Evolutionary conservation across 805 yeast species (phyloP).

Genomic region (Sugiyamaella qingdaonensis): DNA sequence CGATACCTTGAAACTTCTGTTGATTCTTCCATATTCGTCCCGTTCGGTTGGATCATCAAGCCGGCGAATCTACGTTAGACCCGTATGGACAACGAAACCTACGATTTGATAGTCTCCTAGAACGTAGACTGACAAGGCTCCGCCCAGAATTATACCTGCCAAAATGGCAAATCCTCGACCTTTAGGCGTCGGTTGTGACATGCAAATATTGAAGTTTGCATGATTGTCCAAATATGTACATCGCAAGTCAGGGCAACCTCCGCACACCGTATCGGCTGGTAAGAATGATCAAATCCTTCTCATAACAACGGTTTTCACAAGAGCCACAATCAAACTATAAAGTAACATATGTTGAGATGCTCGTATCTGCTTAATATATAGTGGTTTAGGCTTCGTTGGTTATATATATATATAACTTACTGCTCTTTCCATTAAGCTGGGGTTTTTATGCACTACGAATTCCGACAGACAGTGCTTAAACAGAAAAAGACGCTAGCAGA

Average conservation of each 20-base stretch:
- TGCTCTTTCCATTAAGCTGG: too few species aligned
- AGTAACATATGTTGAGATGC: too few species aligned
- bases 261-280: too few species aligned
- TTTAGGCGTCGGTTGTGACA: constrained; percentile 22
- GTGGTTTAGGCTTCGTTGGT: too few species aligned
- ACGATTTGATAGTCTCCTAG: constrained; percentile 31
- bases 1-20: constrained; percentile 24
- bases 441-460: too few species aligned
- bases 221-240: neutral
- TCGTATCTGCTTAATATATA: too few species aligned
- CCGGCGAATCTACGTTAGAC: constrained; percentile 18
- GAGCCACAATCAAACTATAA: too few species aligned
- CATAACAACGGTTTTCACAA: too few species aligned
- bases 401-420: too few species aligned
- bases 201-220: neutral
- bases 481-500: too few species aligned
- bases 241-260: neutral
- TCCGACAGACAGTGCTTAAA: too few species aligned
- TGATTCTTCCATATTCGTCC: constrained; percentile 16
- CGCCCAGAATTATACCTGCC: constrained; percentile 26
- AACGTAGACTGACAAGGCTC: constrained; percentile 24
- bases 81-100: constrained; percentile 3
- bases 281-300: too few species aligned
- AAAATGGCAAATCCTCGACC: constrained; percentile 30
- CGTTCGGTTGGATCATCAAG: constrained; percentile 28